Evolutionary conservation across 495 filamentous ascomycete genomes (phyloP), one percentile per base, ranked within the genome.

Genomic region (Gamarada debralockiae): DNA sequence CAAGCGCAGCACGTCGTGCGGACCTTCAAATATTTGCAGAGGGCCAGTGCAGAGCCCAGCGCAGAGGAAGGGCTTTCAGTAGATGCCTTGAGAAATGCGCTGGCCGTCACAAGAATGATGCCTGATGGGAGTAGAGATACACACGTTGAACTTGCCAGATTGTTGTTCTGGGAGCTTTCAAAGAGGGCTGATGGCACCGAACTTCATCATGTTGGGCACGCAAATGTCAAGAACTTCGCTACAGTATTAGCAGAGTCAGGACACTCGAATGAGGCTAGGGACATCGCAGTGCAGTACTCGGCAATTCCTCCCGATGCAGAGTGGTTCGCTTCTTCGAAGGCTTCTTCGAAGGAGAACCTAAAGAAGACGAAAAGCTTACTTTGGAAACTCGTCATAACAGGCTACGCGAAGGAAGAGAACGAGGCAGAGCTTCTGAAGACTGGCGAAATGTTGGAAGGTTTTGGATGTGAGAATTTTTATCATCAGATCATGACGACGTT

Each of bases 391-490:
- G 70, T 91, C 4, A 57, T 93, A 29, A 69, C 70, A 25, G 89
- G 90, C 1, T 84, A 92, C 56, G 82, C 81, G 13, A 69, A 70
- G 52, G 81, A 89, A 55, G 77, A 77, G 9, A 78, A 82, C 48
- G 70, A 82, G 57, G 49, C 76, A 60, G 73, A 79, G 50, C 64
- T 88, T 12, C 45, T 79, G 3, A 57, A 62, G 27, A 68, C 71
- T 10, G 64, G 69, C 47, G 50, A 62, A 41, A 59, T 67, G 40
- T 64, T 71, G 38, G 59, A 62, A 41, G 52, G 45, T 14, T 27
- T 52, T 15, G 70, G 69, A 12, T 10, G 74, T 46, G 65, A 60
- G 42, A 52, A 59, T 13, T 21, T 47, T 10, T 29, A 73, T 24
- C 82, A 84, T 38, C 53, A 71, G 25, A 60, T 73, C 22, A 72